Base-by-base conservation (phyloP, 148 eudicot genomes). In the Heliosperma pusillum region DNA sequence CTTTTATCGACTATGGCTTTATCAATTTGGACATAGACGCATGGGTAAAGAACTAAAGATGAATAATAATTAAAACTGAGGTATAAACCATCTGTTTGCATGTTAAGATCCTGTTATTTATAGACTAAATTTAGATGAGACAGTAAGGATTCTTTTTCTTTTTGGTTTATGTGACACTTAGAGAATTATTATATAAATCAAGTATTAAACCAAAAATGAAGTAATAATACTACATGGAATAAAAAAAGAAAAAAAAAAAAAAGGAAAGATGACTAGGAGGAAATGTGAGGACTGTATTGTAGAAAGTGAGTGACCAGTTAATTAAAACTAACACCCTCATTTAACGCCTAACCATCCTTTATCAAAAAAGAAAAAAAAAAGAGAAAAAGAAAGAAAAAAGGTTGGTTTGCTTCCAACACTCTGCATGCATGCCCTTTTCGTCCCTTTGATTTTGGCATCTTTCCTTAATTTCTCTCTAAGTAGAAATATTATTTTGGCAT, bases 271-370 rank as follows among this genome's bases (percentile, higher is more conserved):
- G 10, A 17, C 42, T 22, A 56, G 7, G 27, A 27, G 20, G 36
- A 64, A 79, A 74, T 30, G 77, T 22, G 42, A 42, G 74, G 70
- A 61, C n/a, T 36, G 30, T 19, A 61, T 74, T 69, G 17, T 66
- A 58, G 52, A 72, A 74, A 44, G 62, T 74, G 13, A 60, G 50
- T 10, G 19, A 73, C 50, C 69, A 80, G 65, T 68, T 47, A 79
- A 79, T 47, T 16, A 62, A 77, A 81, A 77, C 42, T 10, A 81
- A 55, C 7, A 20, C 36, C 83, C 88, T 71, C 20, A 44, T 82
- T 80, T 86, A 72, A 60, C 85, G 89, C 79, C 52, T 70, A 69
- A 75, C 89, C 87, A 47, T 78, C 57, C 80, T 80, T 83, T 36
- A 50, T 36, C 55, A 50, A 50, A 12, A 13, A 50, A 4, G 13